Base-by-base conservation (phyloP, 176 grass and related monocot species). In the Aegilops bicornis region DNA sequence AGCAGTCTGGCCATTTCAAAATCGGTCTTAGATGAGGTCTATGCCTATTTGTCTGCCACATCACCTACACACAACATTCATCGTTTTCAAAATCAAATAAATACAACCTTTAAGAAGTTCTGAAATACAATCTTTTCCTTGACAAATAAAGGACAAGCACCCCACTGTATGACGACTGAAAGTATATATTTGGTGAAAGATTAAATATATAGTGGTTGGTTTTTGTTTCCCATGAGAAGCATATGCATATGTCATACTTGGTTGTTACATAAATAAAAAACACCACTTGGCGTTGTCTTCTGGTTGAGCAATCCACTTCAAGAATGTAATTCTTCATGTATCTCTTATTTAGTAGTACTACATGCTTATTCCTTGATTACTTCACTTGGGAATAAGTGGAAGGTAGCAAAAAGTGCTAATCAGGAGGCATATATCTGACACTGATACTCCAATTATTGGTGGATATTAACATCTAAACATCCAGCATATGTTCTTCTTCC, bases 401-500 rank as follows among this genome's bases (percentile, higher is more conserved):
- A 59, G 11, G 23, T 16, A 24, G n/a, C n/a, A n/a, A n/a, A n/a
- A n/a, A n/a, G n/a, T n/a, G n/a, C 24, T 56, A 48, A 29, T 50
- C 12, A 22, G 31, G 19, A 67, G 30, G 31, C 67, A 47, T 47
- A 47, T 47, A 72, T 36, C 47, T 71, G 47, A 73, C 50, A 39
- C 25, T 30, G 81, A 83, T 60, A 27, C 81, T 73, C 40, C 13
- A 58, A 61, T 42, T 83, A 83, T 58, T 60, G 2, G 48, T 36
- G 24, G 67, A 73, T 54, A 29, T 60, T 25, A 42, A 8, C 50
- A 83, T 20, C 15, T 36, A 24, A 73, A 83, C 67, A 9, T 37
- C 50, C 30, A 52, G 19, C 29, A 36, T 40, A 60, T 83, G 48
- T 59, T 72, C 47, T 82, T 82, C 48, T 61, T 83, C 32, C 67